These are phyloP conservation scores for Fusarium sp. DNA, from an alignment of 2,329 filamentous ascomycete species.

Conservation along the genomic window DNA sequence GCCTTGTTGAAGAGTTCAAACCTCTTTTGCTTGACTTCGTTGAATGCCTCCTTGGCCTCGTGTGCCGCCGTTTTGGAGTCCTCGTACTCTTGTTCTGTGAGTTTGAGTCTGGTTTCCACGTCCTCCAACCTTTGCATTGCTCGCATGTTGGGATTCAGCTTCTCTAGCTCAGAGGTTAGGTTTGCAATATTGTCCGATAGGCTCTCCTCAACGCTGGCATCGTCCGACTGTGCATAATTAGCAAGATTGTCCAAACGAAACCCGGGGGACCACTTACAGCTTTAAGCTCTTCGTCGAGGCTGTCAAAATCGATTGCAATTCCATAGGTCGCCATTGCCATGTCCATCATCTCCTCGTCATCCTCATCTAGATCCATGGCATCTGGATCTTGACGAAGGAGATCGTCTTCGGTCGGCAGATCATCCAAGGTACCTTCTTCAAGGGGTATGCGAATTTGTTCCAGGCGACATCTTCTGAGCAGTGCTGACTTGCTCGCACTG, in stretches of 20 bases:
- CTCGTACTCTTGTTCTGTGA: conserved; percentile 91
- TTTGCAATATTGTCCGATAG: conserved; percentile 82
- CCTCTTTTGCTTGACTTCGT: conserved; percentile 82
- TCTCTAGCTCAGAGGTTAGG: conserved; percentile 85
- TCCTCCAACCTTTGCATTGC: conserved; percentile 91
- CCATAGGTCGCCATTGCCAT: conserved; percentile 87
- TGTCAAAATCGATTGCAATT: conserved; percentile 88
- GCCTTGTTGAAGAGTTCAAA: conserved; percentile 95
- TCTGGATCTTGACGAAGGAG: conserved; percentile 83
- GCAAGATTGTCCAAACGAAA: conserved; percentile 6
- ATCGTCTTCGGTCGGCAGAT: conserved; percentile 87
- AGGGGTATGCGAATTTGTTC: conserved; percentile 93
- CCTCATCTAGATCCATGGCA: conserved; percentile 90
- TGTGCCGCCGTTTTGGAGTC: conserved; percentile 81
- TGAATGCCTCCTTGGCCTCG: conserved; percentile 84
- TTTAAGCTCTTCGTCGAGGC: conserved; percentile 84
- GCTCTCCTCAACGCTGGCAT: conserved; percentile 77
- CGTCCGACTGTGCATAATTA: conserved; percentile 68
- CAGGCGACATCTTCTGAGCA: conserved; percentile 90
- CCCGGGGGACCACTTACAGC: conserved; percentile 64
- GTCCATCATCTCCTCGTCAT: conserved; percentile 70
- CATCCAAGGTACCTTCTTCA: conserved; percentile 80
- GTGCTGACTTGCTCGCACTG: conserved; percentile 83
- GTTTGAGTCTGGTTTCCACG: conserved; percentile 84
- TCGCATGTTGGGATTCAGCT: conserved; percentile 96